Conservation (phyloP, 176 grass and related monocot species). For the Aegilops umbellulata region DNA sequence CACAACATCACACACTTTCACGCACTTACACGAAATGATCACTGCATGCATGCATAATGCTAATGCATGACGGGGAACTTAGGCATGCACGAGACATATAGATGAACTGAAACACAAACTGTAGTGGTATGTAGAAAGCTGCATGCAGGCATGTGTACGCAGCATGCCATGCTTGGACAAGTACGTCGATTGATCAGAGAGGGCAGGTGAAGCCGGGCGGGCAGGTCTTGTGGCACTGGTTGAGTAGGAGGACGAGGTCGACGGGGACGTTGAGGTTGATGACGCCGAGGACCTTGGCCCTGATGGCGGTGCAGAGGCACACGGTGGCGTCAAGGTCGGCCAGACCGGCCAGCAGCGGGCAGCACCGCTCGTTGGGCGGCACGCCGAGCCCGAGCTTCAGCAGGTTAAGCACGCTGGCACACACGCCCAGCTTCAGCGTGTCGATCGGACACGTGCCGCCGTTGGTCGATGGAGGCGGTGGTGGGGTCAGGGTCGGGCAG, state of each 20-base stretch:
- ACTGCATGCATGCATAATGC: neutral
- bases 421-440: slow-evolving; percentile 39
- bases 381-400: slow-evolving; percentile 3
- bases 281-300: slow-evolving; percentile 46
- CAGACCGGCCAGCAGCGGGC: slow-evolving; percentile 23
- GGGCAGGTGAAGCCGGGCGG: slow-evolving; percentile 59
- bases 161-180: neutral
- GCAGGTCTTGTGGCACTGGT: slow-evolving; percentile 56
- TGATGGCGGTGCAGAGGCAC: slow-evolving; percentile 58
- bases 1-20: neutral
- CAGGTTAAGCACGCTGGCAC: slow-evolving; percentile 42
- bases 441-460: neutral
- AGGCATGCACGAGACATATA: neutral
- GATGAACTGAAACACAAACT: neutral
- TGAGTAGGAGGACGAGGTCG: slow-evolving; percentile 56
- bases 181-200: neutral
- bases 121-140: too few species aligned
- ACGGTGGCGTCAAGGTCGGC: slow-evolving; percentile 37
- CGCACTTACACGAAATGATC: too few species aligned
- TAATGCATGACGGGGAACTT: neutral
- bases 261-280: slow-evolving; percentile 46
- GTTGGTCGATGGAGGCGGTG: too few species aligned
- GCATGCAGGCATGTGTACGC: neutral
- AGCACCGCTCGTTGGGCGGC: slow-evolving; percentile 36
- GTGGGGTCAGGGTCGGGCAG: too few species aligned